phyloP scores from a whole-genome alignment of 2,329 filamentous ascomycete species.

The Xenoacremonium recifei region DNA sequence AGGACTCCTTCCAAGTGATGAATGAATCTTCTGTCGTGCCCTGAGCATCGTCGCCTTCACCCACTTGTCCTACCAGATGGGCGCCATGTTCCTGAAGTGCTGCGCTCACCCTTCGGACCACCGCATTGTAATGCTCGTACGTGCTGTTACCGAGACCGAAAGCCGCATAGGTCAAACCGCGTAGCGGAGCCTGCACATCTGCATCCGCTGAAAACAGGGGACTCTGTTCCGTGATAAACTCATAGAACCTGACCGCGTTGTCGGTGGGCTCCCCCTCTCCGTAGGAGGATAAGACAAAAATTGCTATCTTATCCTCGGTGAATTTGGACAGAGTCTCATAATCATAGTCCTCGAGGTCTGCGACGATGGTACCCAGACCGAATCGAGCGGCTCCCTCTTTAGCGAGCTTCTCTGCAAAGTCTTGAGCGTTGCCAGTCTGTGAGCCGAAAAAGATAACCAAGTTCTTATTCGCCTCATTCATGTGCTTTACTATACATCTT shows the following conservation, averaged over 20 bases:
- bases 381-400: slow-evolving; percentile 88
- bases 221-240: slow-evolving; percentile 1
- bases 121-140: slow-evolving; percentile 33
- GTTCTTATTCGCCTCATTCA: slow-evolving; percentile 57
- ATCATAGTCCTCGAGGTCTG: background rate
- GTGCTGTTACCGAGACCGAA: slow-evolving; percentile 35
- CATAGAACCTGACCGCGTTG: slow-evolving; percentile 1
- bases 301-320: background rate
- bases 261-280: slow-evolving; percentile 1
- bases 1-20: slow-evolving; percentile 28
- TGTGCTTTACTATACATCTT: too few species aligned
- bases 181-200: too few species aligned
- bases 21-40: slow-evolving; percentile 32
- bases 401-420: slow-evolving; percentile 81
- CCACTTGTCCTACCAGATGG: slow-evolving; percentile 16
- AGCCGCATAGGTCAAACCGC: slow-evolving; percentile 23
- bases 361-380: slow-evolving; percentile 83
- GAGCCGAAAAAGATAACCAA: slow-evolving; percentile 91
- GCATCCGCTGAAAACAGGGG: too few species aligned
- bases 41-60: slow-evolving; percentile 26
- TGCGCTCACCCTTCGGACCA: slow-evolving; percentile 23
- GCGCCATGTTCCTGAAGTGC: slow-evolving; percentile 23
- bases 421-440: slow-evolving; percentile 87
- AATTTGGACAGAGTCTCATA: background rate
- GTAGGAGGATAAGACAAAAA: slow-evolving; percentile 1